Conservation (phyloP, 2,329 filamentous ascomycete species). For the Thermothelomyces thermophilus region DNA sequence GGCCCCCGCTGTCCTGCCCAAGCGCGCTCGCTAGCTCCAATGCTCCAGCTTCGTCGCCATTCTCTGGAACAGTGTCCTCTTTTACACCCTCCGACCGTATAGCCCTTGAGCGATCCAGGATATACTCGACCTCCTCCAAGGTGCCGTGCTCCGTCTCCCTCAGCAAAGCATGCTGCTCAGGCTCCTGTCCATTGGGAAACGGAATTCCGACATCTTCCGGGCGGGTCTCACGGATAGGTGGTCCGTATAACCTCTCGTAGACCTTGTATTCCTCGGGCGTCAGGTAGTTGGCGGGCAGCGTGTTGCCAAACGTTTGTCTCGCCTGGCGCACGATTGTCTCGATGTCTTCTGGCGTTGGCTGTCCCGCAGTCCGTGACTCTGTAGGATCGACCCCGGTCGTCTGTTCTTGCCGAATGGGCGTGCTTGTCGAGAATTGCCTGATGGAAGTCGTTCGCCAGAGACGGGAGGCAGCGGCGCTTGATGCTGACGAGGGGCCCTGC, state of each 20-base stretch:
- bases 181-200: constrained; percentile 26
- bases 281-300: constrained; percentile 64
- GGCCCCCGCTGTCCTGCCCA: constrained; percentile 23
- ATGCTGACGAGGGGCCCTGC: not conserved
- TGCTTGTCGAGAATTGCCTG: constrained; percentile 23
- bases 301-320: constrained; percentile 69
- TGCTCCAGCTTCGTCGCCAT: constrained; percentile 9
- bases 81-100: constrained; percentile 42
- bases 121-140: constrained; percentile 56
- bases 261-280: constrained; percentile 63
- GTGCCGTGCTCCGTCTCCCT: constrained; percentile 49
- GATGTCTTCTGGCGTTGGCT: constrained; percentile 32
- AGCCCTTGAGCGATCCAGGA: constrained; percentile 30
- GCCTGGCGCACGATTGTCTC: constrained; percentile 64
- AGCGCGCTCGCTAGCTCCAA: constrained; percentile 13
- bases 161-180: constrained; percentile 41
- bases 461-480: constrained; percentile 6
- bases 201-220: constrained; percentile 53
- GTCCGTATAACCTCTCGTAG: constrained; percentile 76
- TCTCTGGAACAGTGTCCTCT: not conserved
- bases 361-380: not conserved
- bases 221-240: constrained; percentile 56
- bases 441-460: constrained; percentile 11
- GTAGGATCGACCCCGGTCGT: not conserved
- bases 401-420: constrained; percentile 13